Percentiles rank a stretch among this genome's conserved stretches.
These are phyloP conservation scores for Lasiodiplodia gonubiensis DNA, from an alignment of 2,329 filamentous ascomycete species.

Conservation along the genomic window DNA sequence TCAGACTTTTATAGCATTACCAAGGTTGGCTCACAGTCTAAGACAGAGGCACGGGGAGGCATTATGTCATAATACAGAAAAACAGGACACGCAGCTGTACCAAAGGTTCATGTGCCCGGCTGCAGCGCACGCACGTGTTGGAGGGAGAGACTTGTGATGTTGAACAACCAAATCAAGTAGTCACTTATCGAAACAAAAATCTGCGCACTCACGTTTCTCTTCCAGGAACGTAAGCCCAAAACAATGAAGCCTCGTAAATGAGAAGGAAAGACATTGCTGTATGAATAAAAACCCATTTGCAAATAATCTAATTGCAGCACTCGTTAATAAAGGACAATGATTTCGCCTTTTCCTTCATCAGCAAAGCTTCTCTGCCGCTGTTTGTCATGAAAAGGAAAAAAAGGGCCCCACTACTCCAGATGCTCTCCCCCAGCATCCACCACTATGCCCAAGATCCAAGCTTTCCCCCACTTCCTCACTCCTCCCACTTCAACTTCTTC, in stretches of 20 bases:
- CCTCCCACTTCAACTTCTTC: not conserved
- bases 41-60: not conserved
- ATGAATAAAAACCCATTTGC: slow-evolving; percentile 8
- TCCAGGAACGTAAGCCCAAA: not conserved
- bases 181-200: not conserved
- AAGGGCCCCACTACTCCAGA: not conserved
- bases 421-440: not conserved
- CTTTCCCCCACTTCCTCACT: not conserved
- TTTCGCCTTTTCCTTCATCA: slow-evolving; percentile 13
- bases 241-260: not conserved
- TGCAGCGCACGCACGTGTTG: not conserved
- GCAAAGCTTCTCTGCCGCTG: slow-evolving; percentile 5
- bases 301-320: slow-evolving; percentile 15
- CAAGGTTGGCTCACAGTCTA: not conserved
- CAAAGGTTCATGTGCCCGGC: not conserved
- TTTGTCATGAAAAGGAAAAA: slow-evolving; percentile 10
- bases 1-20: not conserved
- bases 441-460: not conserved
- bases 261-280: not conserved
- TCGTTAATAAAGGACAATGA: not conserved
- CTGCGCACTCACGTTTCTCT: not conserved
- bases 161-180: not conserved
- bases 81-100: not conserved
- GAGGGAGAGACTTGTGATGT: not conserved
- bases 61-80: not conserved